Conservation (phyloP, 2,329 filamentous ascomycete genomes). For the Diaporthe caulivora region DNA sequence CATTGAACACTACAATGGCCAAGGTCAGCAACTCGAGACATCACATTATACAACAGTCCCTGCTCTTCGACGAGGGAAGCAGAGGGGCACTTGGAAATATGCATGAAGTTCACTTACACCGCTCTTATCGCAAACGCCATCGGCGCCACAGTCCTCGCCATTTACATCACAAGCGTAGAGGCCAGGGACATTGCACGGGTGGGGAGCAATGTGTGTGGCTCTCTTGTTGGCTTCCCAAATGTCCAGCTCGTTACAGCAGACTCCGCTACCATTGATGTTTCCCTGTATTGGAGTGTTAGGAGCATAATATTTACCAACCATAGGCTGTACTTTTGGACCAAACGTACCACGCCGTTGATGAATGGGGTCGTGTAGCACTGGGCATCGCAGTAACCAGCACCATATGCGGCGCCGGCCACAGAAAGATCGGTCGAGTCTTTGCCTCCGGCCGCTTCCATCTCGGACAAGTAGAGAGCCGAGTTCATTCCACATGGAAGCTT, state of each 20-base stretch:
- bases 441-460: conserved; percentile 74
- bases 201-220: conserved; percentile 69
- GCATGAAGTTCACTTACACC: conserved; percentile 40
- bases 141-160: conserved; percentile 43
- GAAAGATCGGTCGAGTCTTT: conserved; percentile 60
- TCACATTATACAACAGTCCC: neutral
- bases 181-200: conserved; percentile 64
- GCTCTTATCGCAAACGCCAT: conserved; percentile 52
- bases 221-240: conserved; percentile 74
- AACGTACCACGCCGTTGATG: conserved; percentile 58
- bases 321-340: conserved; percentile 49
- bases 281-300: conserved; percentile 50
- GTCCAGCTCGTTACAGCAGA: conserved; percentile 78
- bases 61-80: neutral
- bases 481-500: conserved; percentile 75
- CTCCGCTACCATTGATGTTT: conserved; percentile 68
- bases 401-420: conserved; percentile 69
- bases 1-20: conserved; percentile 46
- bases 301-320: conserved; percentile 40
- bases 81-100: neutral
- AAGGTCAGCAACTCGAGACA: neutral
- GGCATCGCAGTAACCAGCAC: conserved; percentile 71
- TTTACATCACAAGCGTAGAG: conserved; percentile 52
- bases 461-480: conserved; percentile 72
- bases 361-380: conserved; percentile 63